Evolutionary conservation across 768 basidiomycete species (phyloP).

Genomic region (Boletus bicolor): DNA sequence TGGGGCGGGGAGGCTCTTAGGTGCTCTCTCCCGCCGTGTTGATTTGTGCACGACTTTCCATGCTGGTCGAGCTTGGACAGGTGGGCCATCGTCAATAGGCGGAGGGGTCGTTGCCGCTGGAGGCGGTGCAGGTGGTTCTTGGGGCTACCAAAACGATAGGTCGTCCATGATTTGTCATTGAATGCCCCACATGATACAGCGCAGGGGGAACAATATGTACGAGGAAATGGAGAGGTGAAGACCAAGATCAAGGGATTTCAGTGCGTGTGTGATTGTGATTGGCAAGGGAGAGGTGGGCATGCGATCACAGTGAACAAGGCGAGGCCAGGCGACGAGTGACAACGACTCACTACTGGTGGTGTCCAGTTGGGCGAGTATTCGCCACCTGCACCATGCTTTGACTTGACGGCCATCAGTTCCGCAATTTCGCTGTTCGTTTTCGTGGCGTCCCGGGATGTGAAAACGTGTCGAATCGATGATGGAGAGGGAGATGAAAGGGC

Average conservation of each 20-base stretch:
- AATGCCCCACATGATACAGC: neutral
- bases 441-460: neutral
- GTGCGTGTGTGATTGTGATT: neutral
- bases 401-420: slow-evolving; percentile 77
- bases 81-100: slow-evolving; percentile 43
- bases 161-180: neutral
- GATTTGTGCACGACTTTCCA: slow-evolving; percentile 75
- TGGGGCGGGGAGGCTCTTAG: slow-evolving; percentile 40
- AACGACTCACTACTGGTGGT: slow-evolving; percentile 52
- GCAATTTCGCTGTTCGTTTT: slow-evolving; percentile 64
- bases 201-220: neutral
- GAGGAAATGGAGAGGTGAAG: neutral
- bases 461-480: neutral
- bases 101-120: slow-evolving; percentile 43
- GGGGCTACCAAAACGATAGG: slow-evolving; percentile 18
- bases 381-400: slow-evolving; percentile 77
- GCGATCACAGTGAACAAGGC: neutral
- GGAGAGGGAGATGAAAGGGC: neutral
- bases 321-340: neutral
- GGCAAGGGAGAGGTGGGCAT: neutral
- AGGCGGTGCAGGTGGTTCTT: slow-evolving; percentile 36
- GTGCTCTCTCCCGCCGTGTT: slow-evolving; percentile 48
- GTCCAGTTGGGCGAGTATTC: slow-evolving; percentile 77
- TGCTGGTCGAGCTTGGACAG: slow-evolving; percentile 56
- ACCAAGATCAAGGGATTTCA: neutral